These are phyloP conservation scores for Astraeus odoratus DNA, from an alignment of 768 basidiomycete genomes.

Conservation along the genomic window DNA sequence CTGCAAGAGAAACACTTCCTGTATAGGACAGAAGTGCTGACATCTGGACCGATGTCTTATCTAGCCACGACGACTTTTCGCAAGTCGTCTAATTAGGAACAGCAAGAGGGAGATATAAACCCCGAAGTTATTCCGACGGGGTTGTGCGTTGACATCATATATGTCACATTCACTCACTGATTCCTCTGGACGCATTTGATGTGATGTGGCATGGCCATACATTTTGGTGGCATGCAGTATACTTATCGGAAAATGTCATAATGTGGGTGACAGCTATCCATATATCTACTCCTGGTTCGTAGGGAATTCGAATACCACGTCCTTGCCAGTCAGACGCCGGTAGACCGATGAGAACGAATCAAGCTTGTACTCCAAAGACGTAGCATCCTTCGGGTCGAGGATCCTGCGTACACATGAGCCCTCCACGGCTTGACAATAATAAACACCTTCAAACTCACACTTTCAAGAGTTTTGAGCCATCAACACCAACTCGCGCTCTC, in stretches of 20 bases:
- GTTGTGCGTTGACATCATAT: no score
- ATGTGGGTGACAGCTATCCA: constrained; percentile 25
- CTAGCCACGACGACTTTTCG: no score
- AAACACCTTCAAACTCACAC: constrained; percentile 62
- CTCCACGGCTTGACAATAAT: constrained; percentile 1
- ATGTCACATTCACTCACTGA: no score
- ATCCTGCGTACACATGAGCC: constrained; percentile 46
- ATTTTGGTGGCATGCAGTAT: constrained; percentile 26
- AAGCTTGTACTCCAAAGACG: constrained; percentile 98
- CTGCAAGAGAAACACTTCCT: no score
- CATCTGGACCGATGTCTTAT: no score
- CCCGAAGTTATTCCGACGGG: no score
- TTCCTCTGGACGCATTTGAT: background rate
- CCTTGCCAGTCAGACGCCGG: constrained; percentile 92
- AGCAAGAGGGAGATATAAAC: no score
- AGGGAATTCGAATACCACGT: constrained; percentile 92
- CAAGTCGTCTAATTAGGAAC: no score
- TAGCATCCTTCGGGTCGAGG: constrained; percentile 97
- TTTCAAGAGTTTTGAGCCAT: constrained; percentile 94
- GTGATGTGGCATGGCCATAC: constrained; percentile 25
- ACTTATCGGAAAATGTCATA: constrained; percentile 27
- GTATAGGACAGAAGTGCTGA: no score
- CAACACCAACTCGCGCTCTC: constrained; percentile 88
- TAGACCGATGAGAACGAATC: constrained; percentile 99
- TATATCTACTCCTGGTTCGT: constrained; percentile 57